Evolutionary conservation across 768 basidiomycete genomes (phyloP).

Genomic region (Lentinula sp.): DNA sequence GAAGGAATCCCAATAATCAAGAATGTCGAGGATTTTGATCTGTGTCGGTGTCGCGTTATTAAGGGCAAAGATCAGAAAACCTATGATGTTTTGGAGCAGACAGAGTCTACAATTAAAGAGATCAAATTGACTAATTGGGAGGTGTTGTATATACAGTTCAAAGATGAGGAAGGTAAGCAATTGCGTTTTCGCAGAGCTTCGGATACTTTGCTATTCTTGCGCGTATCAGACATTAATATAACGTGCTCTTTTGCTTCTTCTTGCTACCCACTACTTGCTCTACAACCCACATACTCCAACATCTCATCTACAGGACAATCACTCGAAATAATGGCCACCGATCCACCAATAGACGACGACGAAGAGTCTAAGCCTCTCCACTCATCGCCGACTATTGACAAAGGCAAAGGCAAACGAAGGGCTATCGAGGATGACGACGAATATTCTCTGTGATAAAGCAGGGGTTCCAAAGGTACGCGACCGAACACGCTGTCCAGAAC

Average conservation of each 20-base stretch:
- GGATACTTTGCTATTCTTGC: background rate
- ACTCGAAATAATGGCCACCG: constrained; percentile 51
- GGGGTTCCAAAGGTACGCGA: background rate
- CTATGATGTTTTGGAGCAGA: constrained; percentile 47
- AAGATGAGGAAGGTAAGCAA: constrained; percentile 52
- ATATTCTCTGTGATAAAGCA: background rate
- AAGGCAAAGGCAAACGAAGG: constrained; percentile 64
- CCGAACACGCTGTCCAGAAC: background rate
- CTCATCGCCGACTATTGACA: constrained; percentile 20
- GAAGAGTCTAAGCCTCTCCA: constrained; percentile 20
- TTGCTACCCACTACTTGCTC: background rate
- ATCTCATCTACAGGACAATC: constrained; percentile 40
- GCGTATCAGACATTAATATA: background rate
- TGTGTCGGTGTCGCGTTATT: constrained; percentile 50
- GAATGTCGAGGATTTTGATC: constrained; percentile 50
- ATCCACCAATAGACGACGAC: constrained; percentile 46
- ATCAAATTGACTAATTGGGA: constrained; percentile 61
- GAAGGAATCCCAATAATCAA: constrained; percentile 25
- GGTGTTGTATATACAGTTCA: constrained; percentile 60
- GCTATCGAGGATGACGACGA: constrained; percentile 23
- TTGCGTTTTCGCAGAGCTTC: background rate
- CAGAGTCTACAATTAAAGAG: constrained; percentile 30
- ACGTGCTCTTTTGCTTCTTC: background rate
- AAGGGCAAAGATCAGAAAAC: constrained; percentile 46
- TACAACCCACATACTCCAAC: background rate